Percentiles rank a stretch among this genome's conserved stretches.
Conservation (phyloP, 352 stramenopile species). For the Phytophthora quininea region DNA sequence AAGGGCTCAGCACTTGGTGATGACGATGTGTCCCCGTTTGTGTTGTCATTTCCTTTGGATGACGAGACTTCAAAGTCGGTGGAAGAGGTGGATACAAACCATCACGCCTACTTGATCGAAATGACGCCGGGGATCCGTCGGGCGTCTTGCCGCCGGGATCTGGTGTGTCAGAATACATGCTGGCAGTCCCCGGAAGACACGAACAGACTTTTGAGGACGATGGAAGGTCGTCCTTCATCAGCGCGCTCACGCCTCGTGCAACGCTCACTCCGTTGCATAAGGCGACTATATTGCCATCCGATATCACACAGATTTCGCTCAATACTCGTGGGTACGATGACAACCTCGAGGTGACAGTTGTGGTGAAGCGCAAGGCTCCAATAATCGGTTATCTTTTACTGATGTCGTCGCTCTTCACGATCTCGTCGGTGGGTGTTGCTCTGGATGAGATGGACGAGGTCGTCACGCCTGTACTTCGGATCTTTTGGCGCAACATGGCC, state of each 20-base stretch:
- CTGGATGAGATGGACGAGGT: conserved; percentile 69
- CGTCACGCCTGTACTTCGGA: conserved; percentile 75
- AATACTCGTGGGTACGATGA: conserved; percentile 75
- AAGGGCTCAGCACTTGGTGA: conserved; percentile 39
- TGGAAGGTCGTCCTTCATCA: conserved; percentile 19
- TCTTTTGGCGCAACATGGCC: conserved; percentile 85
- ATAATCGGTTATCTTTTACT: conserved; percentile 76
- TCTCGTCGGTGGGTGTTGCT: conserved; percentile 79
- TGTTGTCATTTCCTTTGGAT: conserved; percentile 80
- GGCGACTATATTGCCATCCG: conserved; percentile 59
- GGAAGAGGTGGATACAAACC: conserved; percentile 54
- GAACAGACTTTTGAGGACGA: conserved; percentile 43
- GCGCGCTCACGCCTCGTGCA: conserved; percentile 31
- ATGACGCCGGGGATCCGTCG: conserved; percentile 63
- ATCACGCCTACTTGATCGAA: conserved; percentile 81
- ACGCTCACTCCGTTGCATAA: conserved; percentile 41
- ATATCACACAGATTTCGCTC: conserved; percentile 76
- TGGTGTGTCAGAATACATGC: conserved; percentile 64
- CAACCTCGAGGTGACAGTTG: conserved; percentile 72
- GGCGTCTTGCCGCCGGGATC: conserved; percentile 40
- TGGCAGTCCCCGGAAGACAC: conserved; percentile 66
- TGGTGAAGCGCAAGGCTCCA: conserved; percentile 69
- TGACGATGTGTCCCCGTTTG: conserved; percentile 50
- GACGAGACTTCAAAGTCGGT: conserved; percentile 64
- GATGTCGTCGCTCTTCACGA: conserved; percentile 69